These are phyloP conservation scores for Symbiodinium natans DNA, from an alignment of 73 alveolate genomes.

Conservation along the genomic window DNA sequence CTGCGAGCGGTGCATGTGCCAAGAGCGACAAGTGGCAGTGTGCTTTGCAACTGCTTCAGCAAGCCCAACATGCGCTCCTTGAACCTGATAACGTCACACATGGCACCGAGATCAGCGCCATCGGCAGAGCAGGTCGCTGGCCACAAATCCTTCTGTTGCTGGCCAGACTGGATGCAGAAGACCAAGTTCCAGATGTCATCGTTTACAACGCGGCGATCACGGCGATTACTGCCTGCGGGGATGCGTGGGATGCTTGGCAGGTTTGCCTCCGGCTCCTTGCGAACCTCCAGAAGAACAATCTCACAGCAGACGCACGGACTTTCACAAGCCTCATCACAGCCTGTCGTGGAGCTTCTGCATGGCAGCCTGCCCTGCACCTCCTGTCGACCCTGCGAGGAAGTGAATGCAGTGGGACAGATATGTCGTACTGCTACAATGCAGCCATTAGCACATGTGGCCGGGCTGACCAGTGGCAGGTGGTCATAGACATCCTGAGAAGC, in stretches of 20 bases:
- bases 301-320: neutral
- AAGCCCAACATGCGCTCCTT: neutral
- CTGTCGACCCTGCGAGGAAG: neutral
- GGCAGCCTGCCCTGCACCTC: neutral
- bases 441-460: slow-evolving; percentile 45
- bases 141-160: neutral
- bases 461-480: slow-evolving; percentile 41
- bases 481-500: neutral
- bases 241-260: slow-evolving; percentile 27
- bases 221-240: too few species aligned
- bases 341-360: slow-evolving; percentile 11
- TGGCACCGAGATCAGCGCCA: neutral
- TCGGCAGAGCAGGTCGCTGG: neutral
- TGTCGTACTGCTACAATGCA: slow-evolving; percentile 16
- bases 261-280: neutral
- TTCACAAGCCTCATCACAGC: slow-evolving; percentile 28
- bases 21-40: neutral
- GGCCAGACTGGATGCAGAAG: neutral
- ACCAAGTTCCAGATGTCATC: neutral
- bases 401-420: too few species aligned
- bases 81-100: neutral
- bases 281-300: neutral
- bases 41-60: neutral
- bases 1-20: slow-evolving; percentile 34
- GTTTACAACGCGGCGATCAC: slow-evolving; percentile 33